Base-by-base conservation (phyloP, 495 filamentous ascomycete genomes). In the Aspergillus cavernicola region DNA sequence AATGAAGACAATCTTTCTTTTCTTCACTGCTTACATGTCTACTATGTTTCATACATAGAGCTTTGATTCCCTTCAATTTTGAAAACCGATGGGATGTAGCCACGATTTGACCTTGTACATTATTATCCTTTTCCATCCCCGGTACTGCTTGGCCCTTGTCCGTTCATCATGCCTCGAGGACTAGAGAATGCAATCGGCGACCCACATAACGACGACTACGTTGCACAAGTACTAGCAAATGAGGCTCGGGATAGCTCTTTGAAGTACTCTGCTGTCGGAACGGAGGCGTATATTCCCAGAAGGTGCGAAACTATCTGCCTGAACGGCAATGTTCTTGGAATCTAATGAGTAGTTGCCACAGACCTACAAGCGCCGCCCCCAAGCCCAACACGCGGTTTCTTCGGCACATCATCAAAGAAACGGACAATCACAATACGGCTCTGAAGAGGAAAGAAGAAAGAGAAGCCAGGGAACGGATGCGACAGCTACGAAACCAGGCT, bases 321-420 rank as follows among this genome's bases (percentile, higher is more conserved):
- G 13, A 31, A 31, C 12, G 5, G n/a, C 46, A 47, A 23, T 29
- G n/a, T n/a, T 5, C 12, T 10, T 22, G n/a, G 11, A 28, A 12
- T 29, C 29, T 42, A 19, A 35, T 20, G 4, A 51, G 3, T 11
- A 9, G 15, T 43, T 60, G 11, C 46, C 23, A 45, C 54, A 84
- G 81, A 52, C 67, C 77, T 32, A 69, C 83, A 18, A 66, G 76
- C 22, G 81, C 81, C 60, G 88, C 90, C 46, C 89, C 89, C 3
- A 96, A 90, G 60, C 89, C 92, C 12, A 97, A 98, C 60, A 96
- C 87, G 0, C 77, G 88, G 37, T 97, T 97, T 59, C 74, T 98
- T 11, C 82, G 85, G 22, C 88, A 93, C 57, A 87, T 97, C 46
- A 87, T 98, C 58, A 86, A 85, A 52, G 87, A 95, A 51, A 92